Evolutionary conservation across 2,329 filamentous ascomycete genomes (phyloP).

Genomic region (Clarireedia paspali): DNA sequence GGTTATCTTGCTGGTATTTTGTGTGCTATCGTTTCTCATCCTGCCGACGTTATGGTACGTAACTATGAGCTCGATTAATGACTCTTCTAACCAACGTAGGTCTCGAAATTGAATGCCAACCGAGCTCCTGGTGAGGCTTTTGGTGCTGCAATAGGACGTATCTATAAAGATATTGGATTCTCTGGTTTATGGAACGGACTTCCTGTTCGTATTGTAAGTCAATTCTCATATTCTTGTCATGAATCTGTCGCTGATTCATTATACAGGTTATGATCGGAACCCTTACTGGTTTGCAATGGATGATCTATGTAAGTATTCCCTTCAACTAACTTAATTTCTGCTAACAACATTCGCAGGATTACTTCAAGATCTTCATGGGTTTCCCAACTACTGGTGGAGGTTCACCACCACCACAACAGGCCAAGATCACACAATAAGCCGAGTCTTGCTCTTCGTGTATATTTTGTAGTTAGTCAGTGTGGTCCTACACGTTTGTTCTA

Average conservation of each 20-base stretch:
- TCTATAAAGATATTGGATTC: slow-evolving; percentile 85
- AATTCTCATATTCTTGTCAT: neutral
- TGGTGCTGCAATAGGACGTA: slow-evolving; percentile 65
- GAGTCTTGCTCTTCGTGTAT: neutral
- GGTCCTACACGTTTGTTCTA: too few species aligned
- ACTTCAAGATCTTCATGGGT: slow-evolving; percentile 86
- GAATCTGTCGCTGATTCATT: neutral
- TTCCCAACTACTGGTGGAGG: slow-evolving; percentile 71
- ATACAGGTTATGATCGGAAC: slow-evolving; percentile 29
- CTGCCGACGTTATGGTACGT: slow-evolving; percentile 75
- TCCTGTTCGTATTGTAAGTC: slow-evolving; percentile 61
- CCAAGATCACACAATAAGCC: slow-evolving; percentile 19
- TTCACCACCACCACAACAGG: slow-evolving; percentile 9
- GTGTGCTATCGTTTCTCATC: slow-evolving; percentile 75
- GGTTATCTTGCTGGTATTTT: slow-evolving; percentile 85
- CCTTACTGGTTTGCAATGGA: slow-evolving; percentile 78
- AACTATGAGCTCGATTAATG: neutral
- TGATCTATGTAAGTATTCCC: slow-evolving; percentile 63
- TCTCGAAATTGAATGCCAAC: slow-evolving; percentile 77
- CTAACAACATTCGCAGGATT: slow-evolving; percentile 46
- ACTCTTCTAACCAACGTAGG: slow-evolving; percentile 7
- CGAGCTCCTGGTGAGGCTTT: slow-evolving; percentile 71
- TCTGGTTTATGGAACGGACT: slow-evolving; percentile 86
- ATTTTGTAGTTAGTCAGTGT: neutral
- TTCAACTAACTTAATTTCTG: neutral